Base-by-base conservation (phyloP, 2,329 filamentous ascomycete genomes). In the Fusarium mundagurra region DNA sequence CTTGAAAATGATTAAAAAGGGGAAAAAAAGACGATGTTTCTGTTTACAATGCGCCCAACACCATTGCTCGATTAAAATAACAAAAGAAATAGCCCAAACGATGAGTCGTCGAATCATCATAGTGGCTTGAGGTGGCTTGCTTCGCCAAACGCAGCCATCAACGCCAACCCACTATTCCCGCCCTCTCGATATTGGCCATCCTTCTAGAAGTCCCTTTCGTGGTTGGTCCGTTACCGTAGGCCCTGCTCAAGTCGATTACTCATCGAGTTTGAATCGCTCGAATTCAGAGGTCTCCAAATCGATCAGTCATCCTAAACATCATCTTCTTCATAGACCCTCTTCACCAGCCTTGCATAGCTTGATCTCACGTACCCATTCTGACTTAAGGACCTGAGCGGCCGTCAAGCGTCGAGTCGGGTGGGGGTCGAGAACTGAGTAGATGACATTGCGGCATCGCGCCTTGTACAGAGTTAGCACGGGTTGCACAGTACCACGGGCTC, bases 311-410 rank as follows among this genome's bases (percentile, higher is more conserved):
- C 43, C 24, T 47, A 12, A 29, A 24, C 44, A 48, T n/a, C 48
- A 51, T 14, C 31, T 24, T 45, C 33, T 43, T 69, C 89, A 98
- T 79, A 97, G 92, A 66, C 96, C 96, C 88, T 98, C 95, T 84
- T 98, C 94, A 76, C 96, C 96, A 70, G 96, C 96, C 84, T 95
- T 96, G 87, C 96, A 99, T 66, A 98, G 89, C 85, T 95, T 97
- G 84, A 98, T 98, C 84, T 98, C 96, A 77, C 96, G 94, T 76
- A 96, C 95, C 96, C 96, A 99, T 86, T 99, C 96, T 9, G 96
- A 98, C 84, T 98, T 98, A 79, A 99, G 91, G 65, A 98, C 94
- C 85, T 99, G 96, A 45, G 95, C 96, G 67, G 96, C 96, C 36
- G 95, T 98, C 81, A 99, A 96, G 77, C 96, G 94, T 74, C 96